A percentile compares a stretch with the other conserved stretches of the same genome.
phyloP scores from a whole-genome alignment of 768 basidiomycete species.

The Russula sp. region DNA sequence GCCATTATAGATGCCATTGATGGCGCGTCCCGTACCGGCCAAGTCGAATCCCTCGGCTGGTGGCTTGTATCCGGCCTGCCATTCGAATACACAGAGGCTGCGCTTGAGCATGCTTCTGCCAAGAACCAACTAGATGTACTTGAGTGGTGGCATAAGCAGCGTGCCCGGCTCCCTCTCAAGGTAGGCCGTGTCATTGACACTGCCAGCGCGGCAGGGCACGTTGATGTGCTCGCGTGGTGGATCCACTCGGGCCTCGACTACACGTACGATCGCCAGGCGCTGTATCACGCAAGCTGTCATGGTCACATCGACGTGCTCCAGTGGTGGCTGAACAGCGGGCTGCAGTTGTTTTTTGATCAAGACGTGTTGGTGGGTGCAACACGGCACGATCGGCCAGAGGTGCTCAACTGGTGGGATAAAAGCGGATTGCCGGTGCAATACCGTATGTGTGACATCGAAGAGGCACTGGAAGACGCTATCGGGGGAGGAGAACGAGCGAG shows the following conservation, averaged over 20 bases:
- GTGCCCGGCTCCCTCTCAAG: constrained; percentile 53
- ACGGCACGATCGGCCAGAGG: constrained; percentile 70
- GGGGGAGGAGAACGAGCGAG: constrained; percentile 70
- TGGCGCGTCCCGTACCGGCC: constrained; percentile 70
- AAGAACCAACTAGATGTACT: constrained; percentile 71
- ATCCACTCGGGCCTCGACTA: constrained; percentile 66
- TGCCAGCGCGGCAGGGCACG: constrained; percentile 72
- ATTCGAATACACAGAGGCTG: constrained; percentile 71
- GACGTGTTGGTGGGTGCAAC: constrained; percentile 77
- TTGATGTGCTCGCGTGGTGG: constrained; percentile 81
- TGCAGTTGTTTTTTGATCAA: constrained; percentile 72
- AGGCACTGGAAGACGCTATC: constrained; percentile 82
- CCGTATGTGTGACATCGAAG: constrained; percentile 87
- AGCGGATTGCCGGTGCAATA: constrained; percentile 76
- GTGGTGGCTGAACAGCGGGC: constrained; percentile 77
- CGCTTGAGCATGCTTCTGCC: constrained; percentile 71
- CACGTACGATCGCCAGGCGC: constrained; percentile 69
- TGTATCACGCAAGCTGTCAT: constrained; percentile 72
- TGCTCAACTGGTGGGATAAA: constrained; percentile 85
- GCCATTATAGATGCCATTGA: constrained; percentile 68
- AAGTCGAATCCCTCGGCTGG: constrained; percentile 72
- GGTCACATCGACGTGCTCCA: constrained; percentile 74
- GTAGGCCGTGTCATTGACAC: constrained; percentile 82
- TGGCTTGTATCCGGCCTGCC: constrained; percentile 61
- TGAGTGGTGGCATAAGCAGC: constrained; percentile 75